Base-by-base conservation (phyloP, 305 asterid species). In the Striga hermonthica region DNA sequence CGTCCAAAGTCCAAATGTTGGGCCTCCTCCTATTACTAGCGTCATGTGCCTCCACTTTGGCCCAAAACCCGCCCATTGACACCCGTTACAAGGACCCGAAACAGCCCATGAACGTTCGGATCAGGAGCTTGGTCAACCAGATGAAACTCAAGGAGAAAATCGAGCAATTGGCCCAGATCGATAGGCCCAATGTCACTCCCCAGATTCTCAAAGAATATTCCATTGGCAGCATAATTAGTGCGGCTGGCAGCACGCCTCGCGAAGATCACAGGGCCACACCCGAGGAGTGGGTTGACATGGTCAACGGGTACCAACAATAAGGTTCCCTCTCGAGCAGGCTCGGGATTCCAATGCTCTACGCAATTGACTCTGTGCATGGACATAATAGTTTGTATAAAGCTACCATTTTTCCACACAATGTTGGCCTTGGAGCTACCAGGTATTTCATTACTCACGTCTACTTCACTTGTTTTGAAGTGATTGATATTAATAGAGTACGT, bases 201-300 rank as follows among this genome's bases (percentile, higher is more conserved):
- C 34, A 50, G 1, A 50, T 50, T 34, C 57, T 50, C 34, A 15
- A 10, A 50, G 57, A 50, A n/a, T 54, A 22, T 28, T 28, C 59
- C 38, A 54, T 54, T 13, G 59, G 59, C 38, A 22, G 59, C 59
- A 12, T 54, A n/a, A 54, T 54, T 3, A 54, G 37, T 12, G 59
- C 59, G 0, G 59, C 59, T 7, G 59, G 59, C 8, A 54, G 57
- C 57, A 50, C 57, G 11, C 57, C 59, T 37, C 59, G 59, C 0
- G 13, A 9, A 28, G 59, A 54, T 37, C 59, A 50, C 57, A 50
- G 7, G 10, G 57, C 57, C 11, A 50, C 57, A 4, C 57, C 57
- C 57, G 57, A 50, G n/a, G 57, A 50, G 36, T 50, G 57, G 57
- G 57, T 50, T 10, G 35, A 50, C 57, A 50, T 50, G 57, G 57